phyloP scores from a whole-genome alignment of 352 stramenopile species.

The Pythium pectinolyticum region DNA sequence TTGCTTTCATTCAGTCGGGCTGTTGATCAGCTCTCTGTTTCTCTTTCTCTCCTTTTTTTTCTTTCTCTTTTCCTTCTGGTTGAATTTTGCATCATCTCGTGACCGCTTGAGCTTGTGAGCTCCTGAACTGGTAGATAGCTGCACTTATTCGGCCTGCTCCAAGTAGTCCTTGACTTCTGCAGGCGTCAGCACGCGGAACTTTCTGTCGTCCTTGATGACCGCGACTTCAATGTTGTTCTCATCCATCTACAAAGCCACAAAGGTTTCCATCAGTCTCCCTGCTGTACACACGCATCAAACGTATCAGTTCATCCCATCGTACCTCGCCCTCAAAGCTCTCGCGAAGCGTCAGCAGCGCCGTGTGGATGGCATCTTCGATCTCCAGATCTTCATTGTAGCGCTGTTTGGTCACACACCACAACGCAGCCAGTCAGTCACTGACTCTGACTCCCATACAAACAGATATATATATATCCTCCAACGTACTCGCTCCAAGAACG shows the following conservation, averaged over 20 bases:
- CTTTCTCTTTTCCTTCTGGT: background rate
- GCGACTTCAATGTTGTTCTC: constrained; percentile 98
- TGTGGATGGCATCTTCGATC: constrained; percentile 99
- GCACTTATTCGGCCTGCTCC: constrained; percentile 96
- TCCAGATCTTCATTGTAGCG: constrained; percentile 97
- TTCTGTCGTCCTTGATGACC: constrained; percentile 96
- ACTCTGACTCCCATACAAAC: background rate
- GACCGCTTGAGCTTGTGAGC: too few species aligned
- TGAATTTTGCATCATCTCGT: too few species aligned
- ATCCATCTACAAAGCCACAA: constrained; percentile 90
- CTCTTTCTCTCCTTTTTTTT: background rate
- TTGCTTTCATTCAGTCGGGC: background rate
- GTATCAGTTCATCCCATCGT: background rate
- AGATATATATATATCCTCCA: background rate
- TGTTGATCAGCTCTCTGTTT: constrained; percentile 1
- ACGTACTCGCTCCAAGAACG: constrained; percentile 98
- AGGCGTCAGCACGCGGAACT: constrained; percentile 96
- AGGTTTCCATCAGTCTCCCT: background rate
- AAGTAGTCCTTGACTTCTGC: constrained; percentile 99
- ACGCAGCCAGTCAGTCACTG: background rate
- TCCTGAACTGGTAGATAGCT: background rate
- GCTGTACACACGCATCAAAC: background rate
- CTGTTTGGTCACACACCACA: constrained; percentile 29
- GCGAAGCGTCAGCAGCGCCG: constrained; percentile 97
- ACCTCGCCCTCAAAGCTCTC: constrained; percentile 98